A percentile compares a stretch with the other conserved stretches of the same genome.
These are phyloP conservation scores for Metarhizium sp. DNA, from an alignment of 2,329 filamentous ascomycete species.

Conservation along the genomic window DNA sequence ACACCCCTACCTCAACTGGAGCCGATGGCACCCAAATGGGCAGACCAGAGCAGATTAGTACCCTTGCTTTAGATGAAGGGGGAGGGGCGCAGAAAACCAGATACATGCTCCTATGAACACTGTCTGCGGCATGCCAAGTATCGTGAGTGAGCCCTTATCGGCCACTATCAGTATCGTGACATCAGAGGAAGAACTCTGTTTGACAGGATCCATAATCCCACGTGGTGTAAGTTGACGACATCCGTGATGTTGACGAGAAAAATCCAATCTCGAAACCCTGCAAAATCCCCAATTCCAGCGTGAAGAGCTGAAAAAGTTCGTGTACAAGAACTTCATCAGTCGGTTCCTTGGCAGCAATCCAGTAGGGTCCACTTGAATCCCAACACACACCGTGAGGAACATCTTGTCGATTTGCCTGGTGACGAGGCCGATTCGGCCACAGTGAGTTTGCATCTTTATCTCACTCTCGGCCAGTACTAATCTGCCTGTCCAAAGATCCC, in stretches of 20 bases:
- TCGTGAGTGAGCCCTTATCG: neutral
- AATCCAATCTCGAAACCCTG: neutral
- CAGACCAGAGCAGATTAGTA: neutral
- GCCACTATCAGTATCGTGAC: neutral
- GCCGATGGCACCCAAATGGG: slow-evolving; percentile 3
- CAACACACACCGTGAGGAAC: neutral
- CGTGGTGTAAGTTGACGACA: neutral
- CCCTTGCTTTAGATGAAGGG: neutral
- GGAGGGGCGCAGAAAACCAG: neutral
- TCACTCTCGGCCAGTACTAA: neutral
- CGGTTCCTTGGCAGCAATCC: neutral
- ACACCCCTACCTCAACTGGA: slow-evolving; percentile 1
- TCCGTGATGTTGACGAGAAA: neutral
- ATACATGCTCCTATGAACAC: neutral
- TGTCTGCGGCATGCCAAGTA: neutral
- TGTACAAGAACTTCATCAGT: neutral
- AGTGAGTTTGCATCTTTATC: neutral
- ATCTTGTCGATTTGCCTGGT: neutral
- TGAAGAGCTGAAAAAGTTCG: neutral
- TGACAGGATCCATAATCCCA: neutral
- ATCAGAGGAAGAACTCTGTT: neutral
- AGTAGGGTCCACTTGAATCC: neutral
- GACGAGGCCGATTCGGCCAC: neutral
- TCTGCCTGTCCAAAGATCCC: neutral
- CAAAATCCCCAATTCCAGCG: neutral